Percentiles rank a stretch among this genome's conserved stretches.
phyloP scores from a whole-genome alignment of 1,139 yeast genomes.

The Kodamaea sp. region DNA sequence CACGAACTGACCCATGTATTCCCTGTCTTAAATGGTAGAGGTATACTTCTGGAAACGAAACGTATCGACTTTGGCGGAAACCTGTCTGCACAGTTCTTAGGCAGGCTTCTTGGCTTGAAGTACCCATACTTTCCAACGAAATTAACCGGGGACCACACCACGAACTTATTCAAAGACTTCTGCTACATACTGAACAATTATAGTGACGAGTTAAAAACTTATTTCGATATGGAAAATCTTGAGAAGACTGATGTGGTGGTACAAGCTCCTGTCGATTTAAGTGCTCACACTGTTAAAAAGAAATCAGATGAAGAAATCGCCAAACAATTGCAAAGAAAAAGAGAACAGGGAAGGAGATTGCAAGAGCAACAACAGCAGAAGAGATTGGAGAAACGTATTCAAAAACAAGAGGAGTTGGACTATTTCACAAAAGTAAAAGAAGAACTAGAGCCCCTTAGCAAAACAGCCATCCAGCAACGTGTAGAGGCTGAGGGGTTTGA shows the following conservation, averaged over 20 bases:
- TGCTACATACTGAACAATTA: slow-evolving; percentile 79
- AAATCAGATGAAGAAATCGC: slow-evolving; percentile 84
- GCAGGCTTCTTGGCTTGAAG: slow-evolving; percentile 67
- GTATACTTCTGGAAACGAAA: slow-evolving; percentile 67
- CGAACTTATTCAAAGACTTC: slow-evolving; percentile 67
- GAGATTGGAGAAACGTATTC: slow-evolving; percentile 74
- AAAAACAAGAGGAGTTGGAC: slow-evolving; percentile 78
- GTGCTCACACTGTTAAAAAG: slow-evolving; percentile 54
- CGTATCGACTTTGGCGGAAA: slow-evolving; percentile 93
- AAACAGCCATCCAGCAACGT: slow-evolving; percentile 46
- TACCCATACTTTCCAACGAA: slow-evolving; percentile 91
- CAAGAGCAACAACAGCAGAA: slow-evolving; percentile 93
- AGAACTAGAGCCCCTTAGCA: slow-evolving; percentile 48
- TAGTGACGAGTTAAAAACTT: slow-evolving; percentile 57
- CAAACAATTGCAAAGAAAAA: slow-evolving; percentile 73
- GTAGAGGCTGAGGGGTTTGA: slow-evolving; percentile 78
- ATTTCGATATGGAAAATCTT: slow-evolving; percentile 62
- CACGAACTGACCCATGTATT: slow-evolving; percentile 80
- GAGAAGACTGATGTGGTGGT: slow-evolving; percentile 70
- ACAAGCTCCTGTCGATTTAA: slow-evolving; percentile 74
- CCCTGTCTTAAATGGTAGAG: slow-evolving; percentile 73
- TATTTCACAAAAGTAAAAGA: slow-evolving; percentile 64
- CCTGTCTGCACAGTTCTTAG: slow-evolving; percentile 65
- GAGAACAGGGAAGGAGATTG: slow-evolving; percentile 82
- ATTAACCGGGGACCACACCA: slow-evolving; percentile 62